Evolutionary conservation across 2,329 filamentous ascomycete genomes (phyloP).

Genomic region (Parastagonospora avenae): DNA sequence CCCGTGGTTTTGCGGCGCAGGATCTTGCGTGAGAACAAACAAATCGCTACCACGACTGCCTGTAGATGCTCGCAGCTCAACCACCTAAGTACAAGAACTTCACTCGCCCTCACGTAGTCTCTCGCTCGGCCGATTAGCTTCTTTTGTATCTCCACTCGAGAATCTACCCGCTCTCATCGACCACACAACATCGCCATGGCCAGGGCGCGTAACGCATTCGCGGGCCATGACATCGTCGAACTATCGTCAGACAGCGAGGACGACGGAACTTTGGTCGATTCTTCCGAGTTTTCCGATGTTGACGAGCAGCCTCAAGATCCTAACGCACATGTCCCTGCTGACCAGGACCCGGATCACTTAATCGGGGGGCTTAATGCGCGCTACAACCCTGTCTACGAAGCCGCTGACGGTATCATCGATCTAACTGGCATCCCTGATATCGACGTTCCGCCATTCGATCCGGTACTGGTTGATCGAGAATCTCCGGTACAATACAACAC

Average conservation of each 20-base stretch:
- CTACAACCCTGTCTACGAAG: neutral
- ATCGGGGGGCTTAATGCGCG: conserved; percentile 1
- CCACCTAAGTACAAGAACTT: neutral
- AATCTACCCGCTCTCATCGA: neutral
- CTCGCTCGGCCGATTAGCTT: neutral
- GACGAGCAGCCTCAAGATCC: conserved; percentile 1
- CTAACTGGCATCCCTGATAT: conserved; percentile 30
- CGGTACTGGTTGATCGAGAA: neutral
- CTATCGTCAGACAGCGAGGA: conserved; percentile 30
- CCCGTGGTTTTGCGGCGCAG: neutral
- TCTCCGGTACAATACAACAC: neutral
- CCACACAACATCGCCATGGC: conserved; percentile 12
- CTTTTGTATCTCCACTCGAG: neutral
- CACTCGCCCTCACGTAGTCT: neutral
- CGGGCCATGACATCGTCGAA: conserved; percentile 21
- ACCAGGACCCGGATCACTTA: conserved; percentile 2
- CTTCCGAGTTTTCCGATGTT: conserved; percentile 9
- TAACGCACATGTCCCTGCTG: conserved; percentile 4
- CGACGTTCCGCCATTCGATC: conserved; percentile 23
- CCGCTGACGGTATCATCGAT: conserved; percentile 20
- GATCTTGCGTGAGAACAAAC: neutral
- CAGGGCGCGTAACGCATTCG: conserved; percentile 1
- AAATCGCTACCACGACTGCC: neutral
- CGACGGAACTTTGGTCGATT: conserved; percentile 7
- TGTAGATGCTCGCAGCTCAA: neutral